Percentiles rank a stretch among this genome's conserved stretches.
Evolutionary conservation across 2,329 filamentous ascomycete genomes (phyloP).

Genomic region (Cercospora canescens): DNA sequence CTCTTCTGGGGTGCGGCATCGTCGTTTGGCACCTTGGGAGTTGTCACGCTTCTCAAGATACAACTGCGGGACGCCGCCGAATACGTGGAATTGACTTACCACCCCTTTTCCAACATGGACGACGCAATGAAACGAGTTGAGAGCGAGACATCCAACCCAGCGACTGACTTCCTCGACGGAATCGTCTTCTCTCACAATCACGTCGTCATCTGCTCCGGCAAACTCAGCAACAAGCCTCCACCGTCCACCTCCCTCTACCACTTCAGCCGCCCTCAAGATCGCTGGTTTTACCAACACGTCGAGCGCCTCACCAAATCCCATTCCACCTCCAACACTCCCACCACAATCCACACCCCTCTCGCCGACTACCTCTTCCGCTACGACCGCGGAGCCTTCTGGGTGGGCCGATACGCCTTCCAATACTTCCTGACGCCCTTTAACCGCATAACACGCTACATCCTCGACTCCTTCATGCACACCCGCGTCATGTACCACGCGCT

Average conservation of each 20-base stretch:
- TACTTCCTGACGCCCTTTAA: slow-evolving; percentile 64
- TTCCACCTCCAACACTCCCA: slow-evolving; percentile 5
- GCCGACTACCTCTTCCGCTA: slow-evolving; percentile 61
- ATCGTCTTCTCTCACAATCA: slow-evolving; percentile 49
- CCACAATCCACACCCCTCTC: slow-evolving; percentile 42
- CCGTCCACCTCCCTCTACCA: slow-evolving; percentile 38
- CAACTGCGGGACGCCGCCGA: slow-evolving; percentile 47
- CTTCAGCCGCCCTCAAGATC: slow-evolving; percentile 62
- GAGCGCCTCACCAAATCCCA: slow-evolving; percentile 36
- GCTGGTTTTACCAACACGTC: slow-evolving; percentile 74
- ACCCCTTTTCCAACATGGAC: slow-evolving; percentile 42
- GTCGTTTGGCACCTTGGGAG: slow-evolving; percentile 65
- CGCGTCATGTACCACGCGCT: slow-evolving; percentile 63
- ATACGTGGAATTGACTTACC: slow-evolving; percentile 53
- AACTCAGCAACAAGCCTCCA: slow-evolving; percentile 27
- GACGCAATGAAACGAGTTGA: slow-evolving; percentile 45
- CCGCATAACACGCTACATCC: slow-evolving; percentile 56
- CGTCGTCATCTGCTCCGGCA: slow-evolving; percentile 46
- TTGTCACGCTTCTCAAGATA: slow-evolving; percentile 60
- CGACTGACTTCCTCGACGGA: slow-evolving; percentile 65
- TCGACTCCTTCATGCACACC: slow-evolving; percentile 64
- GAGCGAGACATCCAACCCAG: slow-evolving; percentile 36
- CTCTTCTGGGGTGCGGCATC: slow-evolving; percentile 66
- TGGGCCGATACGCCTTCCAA: slow-evolving; percentile 59
- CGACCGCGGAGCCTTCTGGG: slow-evolving; percentile 67